phyloP scores from a whole-genome alignment of 2,329 filamentous ascomycete genomes.

The Rachicladosporium sp. region DNA sequence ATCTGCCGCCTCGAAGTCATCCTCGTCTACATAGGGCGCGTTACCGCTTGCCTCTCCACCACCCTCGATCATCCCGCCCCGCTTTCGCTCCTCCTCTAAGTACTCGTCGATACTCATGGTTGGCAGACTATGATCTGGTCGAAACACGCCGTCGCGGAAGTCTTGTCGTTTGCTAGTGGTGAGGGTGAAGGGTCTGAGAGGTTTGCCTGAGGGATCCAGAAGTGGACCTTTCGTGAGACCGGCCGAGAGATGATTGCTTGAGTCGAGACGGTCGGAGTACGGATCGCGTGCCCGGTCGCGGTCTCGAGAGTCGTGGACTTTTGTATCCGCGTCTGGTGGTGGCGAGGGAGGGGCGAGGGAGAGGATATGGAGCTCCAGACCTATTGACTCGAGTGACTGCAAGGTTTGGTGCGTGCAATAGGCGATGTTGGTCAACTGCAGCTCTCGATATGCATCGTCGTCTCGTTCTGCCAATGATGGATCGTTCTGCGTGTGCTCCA shows the following conservation, averaged over 20 bases:
- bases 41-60: constrained; percentile 64
- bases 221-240: constrained; percentile 48
- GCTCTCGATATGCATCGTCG: constrained; percentile 68
- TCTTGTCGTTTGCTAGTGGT: constrained; percentile 59
- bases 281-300: constrained; percentile 36
- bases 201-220: constrained; percentile 66
- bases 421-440: constrained; percentile 64
- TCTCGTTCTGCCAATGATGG: constrained; percentile 55
- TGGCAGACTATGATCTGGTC: constrained; percentile 80
- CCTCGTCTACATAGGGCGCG: constrained; percentile 68
- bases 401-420: constrained; percentile 70
- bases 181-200: constrained; percentile 81
- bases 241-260: constrained; percentile 41
- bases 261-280: constrained; percentile 66
- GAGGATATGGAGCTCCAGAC: constrained; percentile 73
- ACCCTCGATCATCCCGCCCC: constrained; percentile 83
- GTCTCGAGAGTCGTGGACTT: constrained; percentile 34
- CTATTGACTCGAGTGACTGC: constrained; percentile 74
- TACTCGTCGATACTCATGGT: constrained; percentile 99
- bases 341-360: constrained; percentile 52
- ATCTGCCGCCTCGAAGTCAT: constrained; percentile 78
- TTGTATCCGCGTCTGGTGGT: constrained; percentile 26
- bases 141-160: constrained; percentile 69
- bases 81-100: constrained; percentile 72
- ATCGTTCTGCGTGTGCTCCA: constrained; percentile 57